phyloP scores from a whole-genome alignment of 2,329 filamentous ascomycete species.

The Fusarium sp. region DNA sequence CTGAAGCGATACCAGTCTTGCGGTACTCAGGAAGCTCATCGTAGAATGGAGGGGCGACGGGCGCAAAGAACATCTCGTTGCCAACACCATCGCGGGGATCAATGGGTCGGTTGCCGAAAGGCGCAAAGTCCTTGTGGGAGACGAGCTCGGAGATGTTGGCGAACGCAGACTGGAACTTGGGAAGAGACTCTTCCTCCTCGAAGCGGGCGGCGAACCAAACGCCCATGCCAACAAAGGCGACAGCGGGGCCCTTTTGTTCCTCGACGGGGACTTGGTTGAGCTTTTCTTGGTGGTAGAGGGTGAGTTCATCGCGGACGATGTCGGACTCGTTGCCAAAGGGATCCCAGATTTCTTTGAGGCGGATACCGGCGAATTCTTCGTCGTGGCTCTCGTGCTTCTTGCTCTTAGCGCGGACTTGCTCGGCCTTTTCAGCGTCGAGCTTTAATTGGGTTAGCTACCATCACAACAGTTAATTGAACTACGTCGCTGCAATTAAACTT shows the following conservation, averaged over 20 bases:
- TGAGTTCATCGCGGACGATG: constrained; percentile 36
- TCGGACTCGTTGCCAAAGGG: constrained; percentile 55
- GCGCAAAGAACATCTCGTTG: constrained; percentile 45
- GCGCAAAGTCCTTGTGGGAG: constrained; percentile 25
- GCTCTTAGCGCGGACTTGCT: constrained; percentile 19
- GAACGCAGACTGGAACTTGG: constrained; percentile 28
- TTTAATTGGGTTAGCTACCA: constrained; percentile 13
- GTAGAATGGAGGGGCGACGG: constrained; percentile 42
- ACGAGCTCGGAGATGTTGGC: constrained; percentile 37
- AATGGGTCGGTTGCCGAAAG: constrained; percentile 39
- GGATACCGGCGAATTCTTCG: constrained; percentile 33
- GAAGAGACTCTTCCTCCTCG: constrained; percentile 29
- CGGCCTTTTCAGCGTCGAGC: constrained; percentile 38
- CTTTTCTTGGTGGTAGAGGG: constrained; percentile 33
- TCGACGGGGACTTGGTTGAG: constrained; percentile 21
- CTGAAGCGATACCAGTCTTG: constrained; percentile 25
- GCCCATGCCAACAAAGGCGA: constrained; percentile 42
- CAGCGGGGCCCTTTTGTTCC: constrained; percentile 38
- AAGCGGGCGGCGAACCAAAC: constrained; percentile 43
- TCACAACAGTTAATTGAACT: background rate
- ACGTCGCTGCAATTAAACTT: constrained; percentile 14
- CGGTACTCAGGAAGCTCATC: constrained; percentile 34
- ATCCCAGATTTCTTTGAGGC: constrained; percentile 66
- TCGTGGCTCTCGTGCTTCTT: constrained; percentile 37
- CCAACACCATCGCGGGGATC: constrained; percentile 44